A percentile compares a stretch with the other conserved stretches of the same genome.
phyloP scores from a whole-genome alignment of 1,284 basidiomycete species.

The Pyrrhoderma lamaoense region DNA sequence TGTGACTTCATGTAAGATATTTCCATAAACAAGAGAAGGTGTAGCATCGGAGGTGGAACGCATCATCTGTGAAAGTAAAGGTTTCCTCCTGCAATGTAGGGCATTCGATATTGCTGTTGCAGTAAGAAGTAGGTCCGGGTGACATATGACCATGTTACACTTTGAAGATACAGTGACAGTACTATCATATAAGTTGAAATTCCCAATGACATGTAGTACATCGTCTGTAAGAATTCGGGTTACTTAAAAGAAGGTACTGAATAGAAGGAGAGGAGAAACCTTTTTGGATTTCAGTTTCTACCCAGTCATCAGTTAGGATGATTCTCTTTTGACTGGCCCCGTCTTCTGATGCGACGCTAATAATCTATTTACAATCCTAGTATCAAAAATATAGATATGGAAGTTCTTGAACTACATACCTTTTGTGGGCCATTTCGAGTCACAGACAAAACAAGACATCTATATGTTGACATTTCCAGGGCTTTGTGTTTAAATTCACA shows the following conservation, averaged over 20 bases:
- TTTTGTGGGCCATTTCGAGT: not conserved
- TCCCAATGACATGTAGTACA: conserved; percentile 70
- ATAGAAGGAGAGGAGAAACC: conserved; percentile 33
- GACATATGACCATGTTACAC: conserved; percentile 66
- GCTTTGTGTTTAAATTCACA: not conserved
- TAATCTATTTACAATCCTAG: conserved; percentile 28
- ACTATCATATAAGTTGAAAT: conserved; percentile 32
- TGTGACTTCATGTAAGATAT: conserved; percentile 83
- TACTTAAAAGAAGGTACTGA: not conserved
- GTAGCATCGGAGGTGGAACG: conserved; percentile 52
- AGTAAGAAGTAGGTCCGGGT: conserved; percentile 86
- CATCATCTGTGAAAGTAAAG: conserved; percentile 59
- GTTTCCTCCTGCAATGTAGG: conserved; percentile 74
- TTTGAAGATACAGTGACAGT: conserved; percentile 50
- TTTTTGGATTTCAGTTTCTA: conserved; percentile 42
- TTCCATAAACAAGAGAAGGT: conserved; percentile 79
- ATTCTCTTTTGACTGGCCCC: conserved; percentile 37
- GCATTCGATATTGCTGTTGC: conserved; percentile 82
- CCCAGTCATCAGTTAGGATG: conserved; percentile 62
- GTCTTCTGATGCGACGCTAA: conserved; percentile 38
- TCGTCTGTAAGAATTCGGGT: conserved; percentile 48
- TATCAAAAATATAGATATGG: not conserved
- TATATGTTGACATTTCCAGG: not conserved
- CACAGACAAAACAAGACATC: conserved; percentile 10
- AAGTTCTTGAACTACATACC: conserved; percentile 13